Conservation (phyloP, 495 filamentous ascomycete species). For the Podospora tetraspora region DNA sequence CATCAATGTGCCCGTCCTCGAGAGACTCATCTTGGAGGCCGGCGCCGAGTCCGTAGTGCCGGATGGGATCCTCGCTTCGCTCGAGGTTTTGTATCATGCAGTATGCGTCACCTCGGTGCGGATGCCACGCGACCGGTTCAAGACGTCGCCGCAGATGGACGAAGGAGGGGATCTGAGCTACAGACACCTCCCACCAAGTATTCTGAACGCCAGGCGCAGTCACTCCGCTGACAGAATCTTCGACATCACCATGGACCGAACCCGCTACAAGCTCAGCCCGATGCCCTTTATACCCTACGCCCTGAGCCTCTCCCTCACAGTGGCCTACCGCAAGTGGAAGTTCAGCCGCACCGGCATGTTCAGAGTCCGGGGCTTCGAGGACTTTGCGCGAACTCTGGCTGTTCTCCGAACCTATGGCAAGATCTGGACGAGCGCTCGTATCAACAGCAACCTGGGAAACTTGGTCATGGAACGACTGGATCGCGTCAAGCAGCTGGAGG, state of each 20-base stretch:
- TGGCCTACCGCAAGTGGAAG: slow-evolving; percentile 66
- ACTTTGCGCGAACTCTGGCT: slow-evolving; percentile 54
- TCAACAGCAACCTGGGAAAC: slow-evolving; percentile 55
- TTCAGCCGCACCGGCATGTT: slow-evolving; percentile 60
- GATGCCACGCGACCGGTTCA: slow-evolving; percentile 28
- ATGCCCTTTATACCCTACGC: slow-evolving; percentile 67
- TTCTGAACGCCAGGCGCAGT: slow-evolving; percentile 53
- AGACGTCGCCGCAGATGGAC: slow-evolving; percentile 21
- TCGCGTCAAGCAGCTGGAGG: not conserved
- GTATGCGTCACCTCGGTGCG: slow-evolving; percentile 57
- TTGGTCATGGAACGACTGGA: slow-evolving; percentile 21
- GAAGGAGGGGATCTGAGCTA: slow-evolving; percentile 25
- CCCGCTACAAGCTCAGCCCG: slow-evolving; percentile 31
- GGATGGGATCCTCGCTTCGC: slow-evolving; percentile 45
- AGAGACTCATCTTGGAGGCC: slow-evolving; percentile 55
- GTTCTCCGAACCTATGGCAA: slow-evolving; percentile 51
- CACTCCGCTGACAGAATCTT: slow-evolving; percentile 61
- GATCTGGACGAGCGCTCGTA: slow-evolving; percentile 59
- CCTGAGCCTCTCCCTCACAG: slow-evolving; percentile 59
- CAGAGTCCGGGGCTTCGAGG: slow-evolving; percentile 53
- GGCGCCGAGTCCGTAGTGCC: slow-evolving; percentile 34
- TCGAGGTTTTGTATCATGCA: slow-evolving; percentile 67
- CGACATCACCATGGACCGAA: slow-evolving; percentile 53
- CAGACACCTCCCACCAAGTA: slow-evolving; percentile 49
- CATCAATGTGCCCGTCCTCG: slow-evolving; percentile 57